Conservation (phyloP, 2,329 filamentous ascomycete species). For the Penicillium sp. region DNA sequence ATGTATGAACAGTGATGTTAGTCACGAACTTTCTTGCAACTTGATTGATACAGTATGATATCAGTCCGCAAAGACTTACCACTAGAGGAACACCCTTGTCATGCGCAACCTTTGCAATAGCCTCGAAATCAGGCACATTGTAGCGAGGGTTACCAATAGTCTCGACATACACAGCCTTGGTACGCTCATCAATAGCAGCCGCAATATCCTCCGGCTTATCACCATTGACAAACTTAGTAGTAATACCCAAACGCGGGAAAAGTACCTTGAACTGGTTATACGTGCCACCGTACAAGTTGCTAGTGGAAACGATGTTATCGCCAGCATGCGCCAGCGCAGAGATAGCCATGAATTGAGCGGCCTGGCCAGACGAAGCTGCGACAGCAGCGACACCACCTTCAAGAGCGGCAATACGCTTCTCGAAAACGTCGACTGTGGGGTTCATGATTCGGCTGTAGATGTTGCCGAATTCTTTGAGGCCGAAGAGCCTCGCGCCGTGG, state of each 20-base stretch:
- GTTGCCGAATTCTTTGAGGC: constrained; percentile 95
- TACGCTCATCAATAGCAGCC: constrained; percentile 85
- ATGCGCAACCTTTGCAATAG: constrained; percentile 80
- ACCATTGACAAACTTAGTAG: constrained; percentile 83
- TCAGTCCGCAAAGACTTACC: constrained; percentile 41
- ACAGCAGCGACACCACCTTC: constrained; percentile 90
- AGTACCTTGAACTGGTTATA: constrained; percentile 98
- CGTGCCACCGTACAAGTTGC: constrained; percentile 91
- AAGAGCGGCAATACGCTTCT: constrained; percentile 93
- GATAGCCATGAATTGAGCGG: constrained; percentile 91
- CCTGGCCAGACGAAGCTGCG: constrained; percentile 83
- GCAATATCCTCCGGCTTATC: constrained; percentile 81
- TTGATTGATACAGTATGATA: background rate
- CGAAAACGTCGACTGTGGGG: constrained; percentile 93
- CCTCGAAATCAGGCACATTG: constrained; percentile 90
- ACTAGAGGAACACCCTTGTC: constrained; percentile 70
- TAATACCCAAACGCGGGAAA: constrained; percentile 83
- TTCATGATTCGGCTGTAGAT: constrained; percentile 98
- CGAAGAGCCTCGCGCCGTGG: constrained; percentile 92
- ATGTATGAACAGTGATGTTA: background rate
- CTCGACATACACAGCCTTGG: constrained; percentile 91
- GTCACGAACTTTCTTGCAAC: background rate
- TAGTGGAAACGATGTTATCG: constrained; percentile 91
- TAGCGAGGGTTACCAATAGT: constrained; percentile 93
- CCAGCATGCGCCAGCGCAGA: constrained; percentile 82